These are phyloP conservation scores for Salix arbutifolia DNA, from an alignment of 345 rosid genomes.

Conservation along the genomic window DNA sequence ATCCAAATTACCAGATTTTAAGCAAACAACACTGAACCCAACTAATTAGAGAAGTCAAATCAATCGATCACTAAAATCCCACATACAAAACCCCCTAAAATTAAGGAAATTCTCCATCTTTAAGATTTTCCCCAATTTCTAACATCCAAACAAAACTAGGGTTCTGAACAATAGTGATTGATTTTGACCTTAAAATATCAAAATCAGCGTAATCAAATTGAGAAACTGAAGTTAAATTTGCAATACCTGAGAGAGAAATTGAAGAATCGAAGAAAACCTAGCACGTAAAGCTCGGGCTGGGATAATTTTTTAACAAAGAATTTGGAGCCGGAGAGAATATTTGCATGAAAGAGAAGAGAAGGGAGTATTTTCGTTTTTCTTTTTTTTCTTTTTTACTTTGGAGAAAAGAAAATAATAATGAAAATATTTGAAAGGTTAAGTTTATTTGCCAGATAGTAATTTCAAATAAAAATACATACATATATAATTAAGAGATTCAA, in stretches of 20 bases:
- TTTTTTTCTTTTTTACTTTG: constrained; percentile 9
- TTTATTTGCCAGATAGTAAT: constrained; percentile 4
- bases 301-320: constrained; percentile 10
- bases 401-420: background rate
- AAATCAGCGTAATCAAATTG: background rate
- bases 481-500: background rate
- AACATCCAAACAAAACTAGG: constrained; percentile 36
- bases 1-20: constrained; percentile 6
- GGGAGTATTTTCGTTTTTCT: constrained; percentile 11
- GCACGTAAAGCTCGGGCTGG: background rate
- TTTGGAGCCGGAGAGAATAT: constrained; percentile 35
- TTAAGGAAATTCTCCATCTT: background rate
- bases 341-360: constrained; percentile 22
- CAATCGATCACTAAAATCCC: constrained; percentile 6
- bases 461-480: background rate
- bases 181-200: constrained; percentile 13
- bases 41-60: constrained; percentile 15
- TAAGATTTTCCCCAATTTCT: constrained; percentile 10
- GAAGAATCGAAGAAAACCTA: constrained; percentile 6
- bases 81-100: constrained; percentile 2
- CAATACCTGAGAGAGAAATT: constrained; percentile 23
- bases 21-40: constrained; percentile 1
- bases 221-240: constrained; percentile 5
- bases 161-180: constrained; percentile 26
- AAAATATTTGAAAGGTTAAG: background rate